A percentile compares a stretch with the other conserved stretches of the same genome.
phyloP scores from a whole-genome alignment of 2,329 filamentous ascomycete species.

The Coleophoma eucalyptorum region DNA sequence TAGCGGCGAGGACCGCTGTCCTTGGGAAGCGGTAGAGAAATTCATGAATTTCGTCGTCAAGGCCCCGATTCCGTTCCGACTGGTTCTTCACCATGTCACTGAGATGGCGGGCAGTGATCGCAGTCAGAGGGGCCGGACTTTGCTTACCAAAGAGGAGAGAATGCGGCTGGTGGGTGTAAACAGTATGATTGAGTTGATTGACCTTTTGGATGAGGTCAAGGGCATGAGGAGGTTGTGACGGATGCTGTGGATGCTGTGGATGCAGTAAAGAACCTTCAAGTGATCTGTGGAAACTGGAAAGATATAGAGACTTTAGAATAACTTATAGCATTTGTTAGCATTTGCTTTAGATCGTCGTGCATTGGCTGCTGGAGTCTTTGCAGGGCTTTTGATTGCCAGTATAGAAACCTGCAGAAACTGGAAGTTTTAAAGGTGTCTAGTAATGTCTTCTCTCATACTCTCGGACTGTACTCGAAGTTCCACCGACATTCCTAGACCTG shows the following conservation, averaged over 20 bases:
- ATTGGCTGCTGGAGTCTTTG: too few species aligned
- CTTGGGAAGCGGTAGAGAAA: conserved; percentile 58
- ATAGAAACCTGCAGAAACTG: too few species aligned
- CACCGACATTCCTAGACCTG: too few species aligned
- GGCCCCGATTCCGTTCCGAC: conserved; percentile 57
- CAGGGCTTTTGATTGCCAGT: too few species aligned
- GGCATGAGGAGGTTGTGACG: conserved; percentile 14
- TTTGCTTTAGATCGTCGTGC: too few species aligned
- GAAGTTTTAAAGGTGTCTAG: too few species aligned
- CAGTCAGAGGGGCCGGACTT: conserved; percentile 41
- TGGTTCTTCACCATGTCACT: conserved; percentile 61
- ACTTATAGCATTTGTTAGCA: too few species aligned
- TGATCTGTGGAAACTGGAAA: too few species aligned
- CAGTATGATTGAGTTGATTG: conserved; percentile 55
- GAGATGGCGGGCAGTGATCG: conserved; percentile 63
- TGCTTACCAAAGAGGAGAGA: conserved; percentile 52
- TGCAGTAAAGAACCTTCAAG: too few species aligned
- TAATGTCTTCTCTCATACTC: too few species aligned
- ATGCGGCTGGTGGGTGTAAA: conserved; percentile 41
- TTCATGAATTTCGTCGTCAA: conserved; percentile 57
- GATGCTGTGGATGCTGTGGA: neutral
- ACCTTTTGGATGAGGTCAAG: conserved; percentile 53
- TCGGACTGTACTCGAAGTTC: too few species aligned
- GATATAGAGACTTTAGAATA: too few species aligned
- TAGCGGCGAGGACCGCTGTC: conserved; percentile 48